phyloP scores from a whole-genome alignment of 192 early-diverging fungal genomes.

The Helicostylum pulchrum region DNA sequence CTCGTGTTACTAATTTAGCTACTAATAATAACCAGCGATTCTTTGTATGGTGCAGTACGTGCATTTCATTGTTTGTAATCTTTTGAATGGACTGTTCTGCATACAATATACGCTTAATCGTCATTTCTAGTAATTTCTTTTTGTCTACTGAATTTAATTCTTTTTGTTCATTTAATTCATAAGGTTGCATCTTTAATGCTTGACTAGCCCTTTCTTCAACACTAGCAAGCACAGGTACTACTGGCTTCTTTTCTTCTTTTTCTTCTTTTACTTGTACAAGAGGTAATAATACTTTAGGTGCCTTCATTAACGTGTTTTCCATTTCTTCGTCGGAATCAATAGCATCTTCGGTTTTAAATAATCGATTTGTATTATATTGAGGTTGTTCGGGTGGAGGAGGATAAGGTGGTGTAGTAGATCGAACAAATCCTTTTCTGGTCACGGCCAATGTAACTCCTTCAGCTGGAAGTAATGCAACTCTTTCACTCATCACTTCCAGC shows the following conservation, averaged over 20 bases:
- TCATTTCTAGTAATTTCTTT: slow-evolving; percentile 22
- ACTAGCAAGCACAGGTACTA: slow-evolving; percentile 18
- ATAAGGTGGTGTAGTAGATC: slow-evolving; percentile 14
- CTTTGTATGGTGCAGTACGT: slow-evolving; percentile 9
- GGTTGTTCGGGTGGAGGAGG: slow-evolving; percentile 16
- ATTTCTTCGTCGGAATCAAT: not conserved
- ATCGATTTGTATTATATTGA: not conserved
- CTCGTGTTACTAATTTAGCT: slow-evolving; percentile 21
- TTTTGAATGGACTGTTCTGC: slow-evolving; percentile 17
- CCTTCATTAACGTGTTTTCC: not conserved
- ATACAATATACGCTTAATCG: slow-evolving; percentile 32
- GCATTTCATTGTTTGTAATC: not conserved
- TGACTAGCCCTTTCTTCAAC: slow-evolving; percentile 30
- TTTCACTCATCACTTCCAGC: slow-evolving; percentile 21
- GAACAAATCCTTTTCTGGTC: not conserved
- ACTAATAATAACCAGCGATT: slow-evolving; percentile 17
- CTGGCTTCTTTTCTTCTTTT: not conserved
- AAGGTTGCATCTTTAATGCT: slow-evolving; percentile 41
- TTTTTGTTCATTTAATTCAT: slow-evolving; percentile 6
- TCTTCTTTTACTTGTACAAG: not conserved
- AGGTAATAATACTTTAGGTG: too few relatives aligned
- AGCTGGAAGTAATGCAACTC: slow-evolving; percentile 1
- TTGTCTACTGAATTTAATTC: slow-evolving; percentile 9
- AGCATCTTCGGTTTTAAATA: not conserved
- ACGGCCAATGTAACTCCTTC: slow-evolving; percentile 8